phyloP scores from a whole-genome alignment of 768 basidiomycete genomes.

The Leucosporidium yakuticum region DNA sequence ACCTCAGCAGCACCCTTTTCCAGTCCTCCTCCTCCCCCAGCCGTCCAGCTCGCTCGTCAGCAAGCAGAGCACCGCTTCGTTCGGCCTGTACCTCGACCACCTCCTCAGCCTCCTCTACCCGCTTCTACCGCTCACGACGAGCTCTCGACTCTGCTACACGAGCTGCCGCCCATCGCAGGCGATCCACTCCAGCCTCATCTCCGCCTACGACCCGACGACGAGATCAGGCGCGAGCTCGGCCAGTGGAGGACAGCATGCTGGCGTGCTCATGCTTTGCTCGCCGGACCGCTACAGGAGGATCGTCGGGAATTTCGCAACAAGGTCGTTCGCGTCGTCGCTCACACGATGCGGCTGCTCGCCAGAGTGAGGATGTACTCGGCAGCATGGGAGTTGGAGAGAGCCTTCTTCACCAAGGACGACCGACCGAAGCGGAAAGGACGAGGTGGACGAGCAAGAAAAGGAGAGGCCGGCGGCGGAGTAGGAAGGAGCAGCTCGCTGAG shows the following conservation, averaged over 20 bases:
- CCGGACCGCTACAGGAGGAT: background rate
- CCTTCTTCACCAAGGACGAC: conserved; percentile 13
- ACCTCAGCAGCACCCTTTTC: no score
- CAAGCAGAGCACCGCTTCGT: no score
- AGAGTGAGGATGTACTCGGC: background rate
- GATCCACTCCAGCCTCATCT: background rate
- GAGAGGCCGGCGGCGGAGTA: background rate
- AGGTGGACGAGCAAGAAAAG: background rate
- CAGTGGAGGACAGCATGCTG: background rate
- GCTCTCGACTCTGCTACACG: no score
- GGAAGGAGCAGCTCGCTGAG: background rate
- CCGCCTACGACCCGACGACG: background rate
- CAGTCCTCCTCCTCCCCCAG: no score
- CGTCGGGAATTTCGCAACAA: background rate
- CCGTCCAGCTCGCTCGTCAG: no score
- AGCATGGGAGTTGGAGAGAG: conserved; percentile 25
- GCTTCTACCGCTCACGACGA: no score
- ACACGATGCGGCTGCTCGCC: conserved; percentile 28
- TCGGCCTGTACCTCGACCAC: no score
- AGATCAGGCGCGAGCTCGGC: background rate
- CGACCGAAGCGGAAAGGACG: background rate
- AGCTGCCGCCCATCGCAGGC: no score
- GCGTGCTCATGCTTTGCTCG: background rate
- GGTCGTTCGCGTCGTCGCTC: conserved; percentile 15
- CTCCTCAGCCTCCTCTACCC: no score